These are phyloP conservation scores for Erodium texanum DNA, from an alignment of 441 rosid genomes.

Conservation along the genomic window DNA sequence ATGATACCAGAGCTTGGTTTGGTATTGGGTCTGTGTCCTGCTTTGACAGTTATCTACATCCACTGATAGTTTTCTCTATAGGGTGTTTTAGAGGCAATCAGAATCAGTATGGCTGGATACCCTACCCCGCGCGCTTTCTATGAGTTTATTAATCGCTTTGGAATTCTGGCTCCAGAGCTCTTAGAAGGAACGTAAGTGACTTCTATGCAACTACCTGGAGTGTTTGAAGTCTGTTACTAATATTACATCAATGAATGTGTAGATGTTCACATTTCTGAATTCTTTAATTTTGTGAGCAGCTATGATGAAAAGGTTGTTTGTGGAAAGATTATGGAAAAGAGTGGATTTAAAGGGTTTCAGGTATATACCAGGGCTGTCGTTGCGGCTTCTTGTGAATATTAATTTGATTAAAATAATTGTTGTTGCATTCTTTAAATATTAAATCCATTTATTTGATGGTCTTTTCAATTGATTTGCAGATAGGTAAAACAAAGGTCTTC, in stretches of 20 bases:
- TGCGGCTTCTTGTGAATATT: constrained; percentile 6
- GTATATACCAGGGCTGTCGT: constrained; percentile 28
- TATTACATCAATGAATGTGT: constrained; percentile 15
- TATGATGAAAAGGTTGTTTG: constrained; percentile 71
- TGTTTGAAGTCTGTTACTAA: constrained; percentile 17
- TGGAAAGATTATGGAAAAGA: constrained; percentile 71
- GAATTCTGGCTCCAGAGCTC: constrained; percentile 34
- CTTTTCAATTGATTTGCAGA: constrained; percentile 43
- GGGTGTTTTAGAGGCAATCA: constrained; percentile 98
- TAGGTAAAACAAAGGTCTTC: constrained; percentile 92
- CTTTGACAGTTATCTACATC: constrained; percentile 1
- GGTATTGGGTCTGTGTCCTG: no score
- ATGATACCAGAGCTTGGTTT: no score
- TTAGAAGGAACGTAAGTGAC: constrained; percentile 68
- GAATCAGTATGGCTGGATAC: constrained; percentile 97
- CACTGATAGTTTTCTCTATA: constrained; percentile 27
- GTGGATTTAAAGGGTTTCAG: constrained; percentile 86
- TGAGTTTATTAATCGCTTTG: constrained; percentile 83
- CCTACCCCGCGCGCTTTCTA: constrained; percentile 92
- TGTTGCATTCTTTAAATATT: background rate
- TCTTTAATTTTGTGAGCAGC: constrained; percentile 35
- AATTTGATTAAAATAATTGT: background rate
- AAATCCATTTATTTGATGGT: constrained; percentile 18
- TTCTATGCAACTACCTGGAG: constrained; percentile 9
- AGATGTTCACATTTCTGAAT: constrained; percentile 20